Evolutionary conservation across 176 grass and related monocot species (phyloP).

Genomic region (Calamus simplicifolius): DNA sequence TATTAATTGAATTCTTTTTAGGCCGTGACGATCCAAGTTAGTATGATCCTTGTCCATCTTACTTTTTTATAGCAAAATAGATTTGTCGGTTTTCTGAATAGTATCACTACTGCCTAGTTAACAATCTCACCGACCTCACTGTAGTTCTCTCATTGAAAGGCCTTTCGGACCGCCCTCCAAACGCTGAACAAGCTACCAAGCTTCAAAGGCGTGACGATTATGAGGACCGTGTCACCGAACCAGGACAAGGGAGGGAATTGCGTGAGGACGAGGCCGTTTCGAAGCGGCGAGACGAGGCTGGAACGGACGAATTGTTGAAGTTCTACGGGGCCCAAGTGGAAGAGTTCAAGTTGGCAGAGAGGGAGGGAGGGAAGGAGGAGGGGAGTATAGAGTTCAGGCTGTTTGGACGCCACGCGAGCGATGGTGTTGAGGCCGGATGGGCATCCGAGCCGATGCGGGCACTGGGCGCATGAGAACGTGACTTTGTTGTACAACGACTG

Average conservation of each 20-base stretch:
- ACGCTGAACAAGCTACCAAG: neutral
- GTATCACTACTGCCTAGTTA: constrained; percentile 16
- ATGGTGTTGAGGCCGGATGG: constrained; percentile 39
- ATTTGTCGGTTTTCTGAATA: too few relatives aligned
- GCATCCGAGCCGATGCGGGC: constrained; percentile 17
- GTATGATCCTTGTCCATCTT: too few relatives aligned
- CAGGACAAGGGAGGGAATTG: constrained; percentile 73
- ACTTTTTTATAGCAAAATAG: too few relatives aligned
- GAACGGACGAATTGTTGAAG: constrained; percentile 25
- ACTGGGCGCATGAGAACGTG: constrained; percentile 37
- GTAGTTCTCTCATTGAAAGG: constrained; percentile 17
- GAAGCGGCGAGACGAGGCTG: constrained; percentile 19
- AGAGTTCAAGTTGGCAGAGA: constrained; percentile 35
- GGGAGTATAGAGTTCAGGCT: constrained; percentile 23
- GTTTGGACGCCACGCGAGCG: constrained; percentile 46
- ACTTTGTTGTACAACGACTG: constrained; percentile 44
- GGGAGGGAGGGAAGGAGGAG: constrained; percentile 14
- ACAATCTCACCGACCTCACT: constrained; percentile 34
- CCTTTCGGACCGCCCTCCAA: constrained; percentile 39
- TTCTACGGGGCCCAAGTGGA: constrained; percentile 15
- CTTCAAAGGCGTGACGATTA: constrained; percentile 34
- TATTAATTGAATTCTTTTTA: too few relatives aligned
- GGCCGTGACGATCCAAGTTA: too few relatives aligned
- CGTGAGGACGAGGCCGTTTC: constrained; percentile 31
- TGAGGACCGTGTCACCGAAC: constrained; percentile 46